These are phyloP conservation scores for Kwoniella heveanensis DNA, from an alignment of 768 basidiomycete species.

Conservation along the genomic window DNA sequence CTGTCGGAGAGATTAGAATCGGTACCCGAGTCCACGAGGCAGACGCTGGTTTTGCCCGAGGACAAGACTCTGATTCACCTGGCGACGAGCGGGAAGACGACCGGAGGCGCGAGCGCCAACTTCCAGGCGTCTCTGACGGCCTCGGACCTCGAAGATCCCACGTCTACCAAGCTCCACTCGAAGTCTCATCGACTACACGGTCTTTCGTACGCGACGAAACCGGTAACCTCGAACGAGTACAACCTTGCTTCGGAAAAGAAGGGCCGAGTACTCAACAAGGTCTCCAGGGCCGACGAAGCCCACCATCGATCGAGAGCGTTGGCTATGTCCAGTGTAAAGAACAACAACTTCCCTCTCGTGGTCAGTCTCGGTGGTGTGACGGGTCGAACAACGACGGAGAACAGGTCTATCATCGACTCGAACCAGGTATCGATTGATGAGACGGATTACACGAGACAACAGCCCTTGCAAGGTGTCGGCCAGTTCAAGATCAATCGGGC, in stretches of 20 bases:
- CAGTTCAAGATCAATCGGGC: slow-evolving; percentile 17
- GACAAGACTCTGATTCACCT: slow-evolving; percentile 24
- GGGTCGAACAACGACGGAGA: slow-evolving; percentile 1
- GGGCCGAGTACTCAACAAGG: slow-evolving; percentile 25
- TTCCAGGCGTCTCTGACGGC: slow-evolving; percentile 23
- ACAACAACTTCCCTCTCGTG: slow-evolving; percentile 18
- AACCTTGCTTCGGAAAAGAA: slow-evolving; percentile 2
- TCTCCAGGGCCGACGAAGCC: slow-evolving; percentile 2
- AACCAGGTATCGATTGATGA: slow-evolving; percentile 1
- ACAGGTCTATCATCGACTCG: neutral
- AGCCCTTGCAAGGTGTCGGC: slow-evolving; percentile 10
- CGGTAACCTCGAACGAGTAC: slow-evolving; percentile 9
- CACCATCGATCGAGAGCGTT: neutral
- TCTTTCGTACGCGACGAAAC: slow-evolving; percentile 15
- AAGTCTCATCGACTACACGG: slow-evolving; percentile 22
- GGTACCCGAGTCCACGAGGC: slow-evolving; percentile 1
- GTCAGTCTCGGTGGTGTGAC: slow-evolving; percentile 23
- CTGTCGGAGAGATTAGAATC: slow-evolving; percentile 1
- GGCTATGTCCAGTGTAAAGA: neutral
- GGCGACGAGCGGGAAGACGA: slow-evolving; percentile 8
- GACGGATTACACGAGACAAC: slow-evolving; percentile 20
- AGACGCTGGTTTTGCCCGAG: slow-evolving; percentile 1
- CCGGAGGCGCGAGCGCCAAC: slow-evolving; percentile 2
- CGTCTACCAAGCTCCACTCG: slow-evolving; percentile 17
- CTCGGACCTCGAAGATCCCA: neutral